Percentiles rank a stretch among this genome's conserved stretches.
Conservation (phyloP, 1,284 basidiomycete genomes). For the Ustilago lituana region DNA sequence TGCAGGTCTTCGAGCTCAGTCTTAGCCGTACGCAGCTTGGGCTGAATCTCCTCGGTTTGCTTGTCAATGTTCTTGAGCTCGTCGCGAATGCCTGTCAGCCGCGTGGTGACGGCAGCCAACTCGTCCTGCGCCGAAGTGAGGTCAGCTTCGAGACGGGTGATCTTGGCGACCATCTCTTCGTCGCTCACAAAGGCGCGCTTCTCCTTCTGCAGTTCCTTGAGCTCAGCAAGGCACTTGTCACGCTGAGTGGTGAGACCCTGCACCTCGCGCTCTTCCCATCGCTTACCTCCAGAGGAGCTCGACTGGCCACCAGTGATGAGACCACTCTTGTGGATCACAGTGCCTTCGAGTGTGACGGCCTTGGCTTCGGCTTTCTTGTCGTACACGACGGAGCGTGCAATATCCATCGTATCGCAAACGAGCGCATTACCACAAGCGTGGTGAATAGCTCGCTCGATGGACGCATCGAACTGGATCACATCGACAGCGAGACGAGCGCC, state of each 20-base stretch:
- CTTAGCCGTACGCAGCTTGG: constrained; percentile 61
- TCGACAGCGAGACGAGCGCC: constrained; percentile 94
- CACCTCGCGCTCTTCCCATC: constrained; percentile 91
- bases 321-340: constrained; percentile 95
- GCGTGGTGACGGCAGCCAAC: constrained; percentile 68
- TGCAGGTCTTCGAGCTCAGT: constrained; percentile 73
- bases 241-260: constrained; percentile 76
- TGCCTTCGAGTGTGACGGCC: constrained; percentile 96
- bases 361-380: constrained; percentile 95
- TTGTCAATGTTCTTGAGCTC: constrained; percentile 52
- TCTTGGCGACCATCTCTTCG: constrained; percentile 79
- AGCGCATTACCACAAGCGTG: constrained; percentile 94
- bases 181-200: constrained; percentile 84
- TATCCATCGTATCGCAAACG: constrained; percentile 92
- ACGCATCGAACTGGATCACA: constrained; percentile 71
- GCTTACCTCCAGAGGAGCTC: constrained; percentile 71
- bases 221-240: constrained; percentile 80
- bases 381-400: constrained; percentile 89
- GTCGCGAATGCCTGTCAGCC: constrained; percentile 47
- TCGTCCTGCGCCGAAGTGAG: constrained; percentile 82
- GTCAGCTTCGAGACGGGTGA: constrained; percentile 81
- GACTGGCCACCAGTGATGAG: constrained; percentile 90
- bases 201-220: constrained; percentile 81
- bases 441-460: constrained; percentile 86
- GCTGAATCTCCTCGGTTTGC: constrained; percentile 43